phyloP scores from a whole-genome alignment of 1,284 basidiomycete genomes.

The Volvariella volvacea region DNA sequence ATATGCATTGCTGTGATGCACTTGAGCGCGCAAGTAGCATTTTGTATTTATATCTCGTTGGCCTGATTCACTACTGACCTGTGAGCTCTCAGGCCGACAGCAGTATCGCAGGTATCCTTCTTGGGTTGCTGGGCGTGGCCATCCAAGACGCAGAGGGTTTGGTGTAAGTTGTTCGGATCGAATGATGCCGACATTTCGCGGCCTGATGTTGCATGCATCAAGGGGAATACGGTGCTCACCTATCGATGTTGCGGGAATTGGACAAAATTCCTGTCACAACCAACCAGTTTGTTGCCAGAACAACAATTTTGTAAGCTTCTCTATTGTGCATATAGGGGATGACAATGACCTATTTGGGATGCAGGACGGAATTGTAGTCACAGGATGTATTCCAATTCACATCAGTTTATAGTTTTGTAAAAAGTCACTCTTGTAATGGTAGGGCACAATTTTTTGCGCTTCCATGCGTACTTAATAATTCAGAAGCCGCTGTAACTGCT shows the following conservation, averaged over 20 bases:
- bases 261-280: slow-evolving; percentile 21
- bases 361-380: slow-evolving; percentile 28
- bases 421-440: not conserved
- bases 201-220: not conserved
- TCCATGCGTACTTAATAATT: no score
- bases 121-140: slow-evolving; percentile 21
- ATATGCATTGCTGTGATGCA: slow-evolving; percentile 23
- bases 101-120: slow-evolving; percentile 13
- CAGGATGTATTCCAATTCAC: slow-evolving; percentile 33
- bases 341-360: not conserved
- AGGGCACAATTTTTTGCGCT: not conserved
- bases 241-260: slow-evolving; percentile 22
- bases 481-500: no score
- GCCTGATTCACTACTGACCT: not conserved
- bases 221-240: slow-evolving; percentile 25
- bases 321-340: not conserved
- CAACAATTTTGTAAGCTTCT: slow-evolving; percentile 28
- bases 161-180: slow-evolving; percentile 11
- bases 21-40: slow-evolving; percentile 16
- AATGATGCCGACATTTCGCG: not conserved
- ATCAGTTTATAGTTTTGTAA: slow-evolving; percentile 20
- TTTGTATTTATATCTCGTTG: not conserved
- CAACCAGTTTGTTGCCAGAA: slow-evolving; percentile 33
- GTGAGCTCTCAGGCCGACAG: slow-evolving; percentile 16
- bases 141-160: slow-evolving; percentile 19